Conservation (phyloP, 2,329 filamentous ascomycete species). For the Penicillium paneum region DNA sequence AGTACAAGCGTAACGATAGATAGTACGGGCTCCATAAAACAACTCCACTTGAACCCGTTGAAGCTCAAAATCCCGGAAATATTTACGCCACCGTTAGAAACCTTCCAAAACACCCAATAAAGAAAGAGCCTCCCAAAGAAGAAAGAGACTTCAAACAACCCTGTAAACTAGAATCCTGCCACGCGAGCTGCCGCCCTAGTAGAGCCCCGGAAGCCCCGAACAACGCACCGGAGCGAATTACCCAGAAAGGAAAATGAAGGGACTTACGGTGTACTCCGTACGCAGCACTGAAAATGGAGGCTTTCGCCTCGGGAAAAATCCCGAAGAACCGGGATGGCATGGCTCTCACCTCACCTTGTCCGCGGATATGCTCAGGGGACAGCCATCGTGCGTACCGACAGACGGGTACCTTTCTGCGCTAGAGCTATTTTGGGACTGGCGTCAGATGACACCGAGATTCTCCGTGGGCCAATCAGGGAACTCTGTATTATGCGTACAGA, state of each 20-base stretch:
- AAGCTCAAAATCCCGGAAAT: neutral
- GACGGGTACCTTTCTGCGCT: conserved; percentile 17
- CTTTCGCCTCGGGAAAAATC: neutral
- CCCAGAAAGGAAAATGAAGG: neutral
- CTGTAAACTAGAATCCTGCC: neutral
- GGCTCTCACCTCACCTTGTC: neutral
- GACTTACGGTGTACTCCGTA: neutral
- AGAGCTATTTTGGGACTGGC: neutral
- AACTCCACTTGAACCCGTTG: neutral
- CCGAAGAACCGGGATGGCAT: neutral
- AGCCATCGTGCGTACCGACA: conserved; percentile 7
- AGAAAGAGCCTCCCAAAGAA: neutral
- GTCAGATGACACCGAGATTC: conserved; percentile 20
- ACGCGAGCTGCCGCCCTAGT: neutral
- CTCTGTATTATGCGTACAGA: neutral
- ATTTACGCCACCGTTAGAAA: neutral
- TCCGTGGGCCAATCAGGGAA: conserved; percentile 20
- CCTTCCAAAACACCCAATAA: neutral
- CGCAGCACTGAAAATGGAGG: neutral
- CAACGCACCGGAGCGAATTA: neutral
- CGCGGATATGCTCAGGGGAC: neutral
- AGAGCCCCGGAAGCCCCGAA: neutral
- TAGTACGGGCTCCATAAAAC: neutral
- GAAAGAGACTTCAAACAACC: neutral
- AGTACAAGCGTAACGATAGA: neutral